phyloP scores from a whole-genome alignment of 148 eudicot genomes.

The Cornus florida region DNA sequence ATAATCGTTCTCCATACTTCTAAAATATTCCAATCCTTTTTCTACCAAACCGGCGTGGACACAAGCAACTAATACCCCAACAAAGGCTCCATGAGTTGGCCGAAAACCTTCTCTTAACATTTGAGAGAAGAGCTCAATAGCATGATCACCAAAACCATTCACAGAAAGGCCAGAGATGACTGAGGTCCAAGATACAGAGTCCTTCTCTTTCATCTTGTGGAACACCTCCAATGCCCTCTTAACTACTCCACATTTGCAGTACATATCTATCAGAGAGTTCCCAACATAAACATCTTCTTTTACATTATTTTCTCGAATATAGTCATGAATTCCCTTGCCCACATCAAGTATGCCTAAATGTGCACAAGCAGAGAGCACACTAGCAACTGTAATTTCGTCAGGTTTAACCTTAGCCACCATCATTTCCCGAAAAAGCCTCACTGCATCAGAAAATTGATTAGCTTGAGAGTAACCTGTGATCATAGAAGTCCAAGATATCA shows the following conservation, averaged over 20 bases:
- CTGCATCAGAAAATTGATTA: conserved; percentile 44
- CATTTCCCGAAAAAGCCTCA: conserved; percentile 60
- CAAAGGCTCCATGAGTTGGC: conserved; percentile 67
- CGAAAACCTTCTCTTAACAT: conserved; percentile 41
- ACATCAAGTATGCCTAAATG: conserved; percentile 55
- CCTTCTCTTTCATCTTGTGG: conserved; percentile 55
- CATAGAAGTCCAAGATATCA: conserved; percentile 76
- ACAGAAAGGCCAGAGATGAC: conserved; percentile 71
- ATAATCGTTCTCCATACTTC: conserved; percentile 51
- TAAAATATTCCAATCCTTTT: conserved; percentile 55
- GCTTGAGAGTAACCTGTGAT: conserved; percentile 61
- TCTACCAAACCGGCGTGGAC: conserved; percentile 70
- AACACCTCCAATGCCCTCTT: conserved; percentile 56
- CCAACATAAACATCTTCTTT: conserved; percentile 57
- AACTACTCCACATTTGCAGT: conserved; percentile 70
- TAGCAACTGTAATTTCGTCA: conserved; percentile 52
- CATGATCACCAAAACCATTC: conserved; percentile 49
- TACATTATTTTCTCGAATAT: conserved; percentile 33
- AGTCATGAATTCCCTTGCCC: conserved; percentile 57
- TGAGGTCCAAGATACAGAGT: conserved; percentile 68
- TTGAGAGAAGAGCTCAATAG: conserved; percentile 50
- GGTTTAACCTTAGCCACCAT: conserved; percentile 54
- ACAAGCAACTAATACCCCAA: conserved; percentile 71
- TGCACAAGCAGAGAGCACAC: conserved; percentile 72
- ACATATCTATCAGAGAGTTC: conserved; percentile 73